phyloP scores from a whole-genome alignment of 495 filamentous ascomycete genomes.

The Sporormia fimetaria region DNA sequence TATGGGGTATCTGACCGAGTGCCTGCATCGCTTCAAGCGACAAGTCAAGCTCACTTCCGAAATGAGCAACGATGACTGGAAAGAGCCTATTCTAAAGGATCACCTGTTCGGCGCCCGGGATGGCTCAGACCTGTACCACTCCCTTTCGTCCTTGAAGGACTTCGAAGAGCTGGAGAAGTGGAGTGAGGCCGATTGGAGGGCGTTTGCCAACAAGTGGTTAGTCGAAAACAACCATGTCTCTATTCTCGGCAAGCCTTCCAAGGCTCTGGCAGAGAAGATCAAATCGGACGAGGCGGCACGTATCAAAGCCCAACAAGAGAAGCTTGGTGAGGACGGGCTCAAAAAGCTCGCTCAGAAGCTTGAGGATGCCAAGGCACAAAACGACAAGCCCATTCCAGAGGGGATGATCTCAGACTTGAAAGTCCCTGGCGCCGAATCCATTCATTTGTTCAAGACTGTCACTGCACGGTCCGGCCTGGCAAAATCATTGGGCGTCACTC shows the following conservation, averaged over 20 bases:
- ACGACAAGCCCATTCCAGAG: conserved; percentile 68
- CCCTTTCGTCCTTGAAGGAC: conserved; percentile 54
- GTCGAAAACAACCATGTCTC: conserved; percentile 76
- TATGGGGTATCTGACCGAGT: conserved; percentile 79
- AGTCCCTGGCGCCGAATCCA: conserved; percentile 74
- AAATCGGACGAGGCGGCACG: conserved; percentile 56
- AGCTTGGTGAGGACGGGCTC: conserved; percentile 54
- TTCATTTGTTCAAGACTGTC: conserved; percentile 82
- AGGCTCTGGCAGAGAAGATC: conserved; percentile 57
- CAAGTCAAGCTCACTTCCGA: conserved; percentile 73
- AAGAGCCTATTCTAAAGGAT: conserved; percentile 73
- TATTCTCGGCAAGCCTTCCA: conserved; percentile 53
- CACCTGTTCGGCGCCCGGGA: conserved; percentile 82
- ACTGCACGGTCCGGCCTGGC: conserved; percentile 81
- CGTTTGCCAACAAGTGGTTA: conserved; percentile 73
- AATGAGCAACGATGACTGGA: conserved; percentile 59
- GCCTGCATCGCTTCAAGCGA: conserved; percentile 63
- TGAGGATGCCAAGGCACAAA: conserved; percentile 65
- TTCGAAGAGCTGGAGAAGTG: conserved; percentile 70
- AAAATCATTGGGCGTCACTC: conserved; percentile 49
- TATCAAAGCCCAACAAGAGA: conserved; percentile 48
- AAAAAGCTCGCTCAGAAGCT: conserved; percentile 62
- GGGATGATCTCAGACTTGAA: conserved; percentile 65
- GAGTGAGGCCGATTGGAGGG: conserved; percentile 72
- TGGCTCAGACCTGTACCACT: conserved; percentile 58